These are phyloP conservation scores for Claviceps arundinis DNA, from an alignment of 2,329 filamentous ascomycete genomes.

Conservation along the genomic window DNA sequence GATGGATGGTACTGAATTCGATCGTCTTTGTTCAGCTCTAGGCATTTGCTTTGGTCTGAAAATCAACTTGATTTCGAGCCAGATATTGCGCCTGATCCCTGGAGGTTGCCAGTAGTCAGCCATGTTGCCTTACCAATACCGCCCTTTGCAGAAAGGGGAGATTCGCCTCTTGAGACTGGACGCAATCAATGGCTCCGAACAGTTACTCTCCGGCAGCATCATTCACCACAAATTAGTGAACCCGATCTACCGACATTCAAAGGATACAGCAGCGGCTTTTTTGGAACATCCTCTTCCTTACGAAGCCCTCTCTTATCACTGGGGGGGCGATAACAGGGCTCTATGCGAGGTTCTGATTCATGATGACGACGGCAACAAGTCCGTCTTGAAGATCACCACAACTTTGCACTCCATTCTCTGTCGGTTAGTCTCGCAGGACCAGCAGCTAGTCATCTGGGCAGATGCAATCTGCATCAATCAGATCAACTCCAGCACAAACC, in stretches of 20 bases:
- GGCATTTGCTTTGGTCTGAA: neutral
- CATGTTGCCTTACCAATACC: constrained; percentile 4
- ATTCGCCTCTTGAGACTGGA: constrained; percentile 6
- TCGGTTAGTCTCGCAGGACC: constrained; percentile 1
- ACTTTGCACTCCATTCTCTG: constrained; percentile 4
- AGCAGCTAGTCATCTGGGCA: constrained; percentile 6
- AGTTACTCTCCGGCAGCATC: constrained; percentile 3
- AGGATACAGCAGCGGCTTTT: neutral
- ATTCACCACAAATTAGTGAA: constrained; percentile 4
- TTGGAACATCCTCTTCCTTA: constrained; percentile 2
- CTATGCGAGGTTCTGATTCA: neutral
- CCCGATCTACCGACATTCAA: neutral
- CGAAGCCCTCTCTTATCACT: constrained; percentile 7
- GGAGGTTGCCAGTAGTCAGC: too few relatives aligned
- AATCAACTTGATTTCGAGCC: neutral
- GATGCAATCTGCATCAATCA: constrained; percentile 11
- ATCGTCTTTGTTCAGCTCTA: too few relatives aligned
- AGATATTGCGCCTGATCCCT: neutral
- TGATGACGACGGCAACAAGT: neutral
- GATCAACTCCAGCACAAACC: constrained; percentile 2
- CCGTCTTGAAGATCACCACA: constrained; percentile 3
- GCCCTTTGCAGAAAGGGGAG: constrained; percentile 1
- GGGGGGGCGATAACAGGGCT: constrained; percentile 4
- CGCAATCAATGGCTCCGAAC: neutral
- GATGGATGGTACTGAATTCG: too few relatives aligned